Base-by-base conservation (phyloP, 176 grass and related monocot genomes). In the Saccharum officinarum region DNA sequence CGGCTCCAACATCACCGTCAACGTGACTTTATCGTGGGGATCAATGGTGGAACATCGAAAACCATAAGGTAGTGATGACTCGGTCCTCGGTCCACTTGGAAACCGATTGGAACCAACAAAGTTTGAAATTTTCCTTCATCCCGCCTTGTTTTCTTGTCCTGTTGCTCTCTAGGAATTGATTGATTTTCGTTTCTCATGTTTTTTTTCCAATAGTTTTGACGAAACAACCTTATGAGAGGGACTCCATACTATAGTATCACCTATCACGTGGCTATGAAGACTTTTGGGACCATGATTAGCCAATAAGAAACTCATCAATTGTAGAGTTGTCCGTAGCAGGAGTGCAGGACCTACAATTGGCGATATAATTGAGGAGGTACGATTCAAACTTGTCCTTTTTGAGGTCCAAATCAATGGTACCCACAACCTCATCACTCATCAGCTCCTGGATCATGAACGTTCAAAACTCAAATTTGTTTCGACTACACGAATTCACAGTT, bases 301-400 rank as follows among this genome's bases (percentile, higher is more conserved):
- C 80, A 80, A 69, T 90, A 75, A 75, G 65, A 67, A 82, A 86
- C 57, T 55, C 46, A 0, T 47, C 5, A 26, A 49, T 26, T 41
- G 88, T 63, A 69, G n/a, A 83, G 3, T 23, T 30, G 80, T 39
- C 7, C 18, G 12, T 67, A 60, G 49, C 33, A 38, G 34, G 34
- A 33, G 33, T 33, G 33, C 33, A 33, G 65, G 85, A 54, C 71
- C 54, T 77, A 44, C 82, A 80, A 55, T 37, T 42, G 70, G 75
- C 14, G 12, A 40, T 12, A 55, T 84, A 66, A 81, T 71, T 76
- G 80, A 75, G 80, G 64, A 10, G 83, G 31, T 80, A 71, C 49
- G 10, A 37, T 81, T 84, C 81, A 80, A 57, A 31, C 22, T 28
- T 54, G 89, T 87, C 89, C 85, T 87, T 91, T 83, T 87, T 54